Base-by-base conservation (phyloP, 306 rosid genomes). In the Cicer pinnatifidum region DNA sequence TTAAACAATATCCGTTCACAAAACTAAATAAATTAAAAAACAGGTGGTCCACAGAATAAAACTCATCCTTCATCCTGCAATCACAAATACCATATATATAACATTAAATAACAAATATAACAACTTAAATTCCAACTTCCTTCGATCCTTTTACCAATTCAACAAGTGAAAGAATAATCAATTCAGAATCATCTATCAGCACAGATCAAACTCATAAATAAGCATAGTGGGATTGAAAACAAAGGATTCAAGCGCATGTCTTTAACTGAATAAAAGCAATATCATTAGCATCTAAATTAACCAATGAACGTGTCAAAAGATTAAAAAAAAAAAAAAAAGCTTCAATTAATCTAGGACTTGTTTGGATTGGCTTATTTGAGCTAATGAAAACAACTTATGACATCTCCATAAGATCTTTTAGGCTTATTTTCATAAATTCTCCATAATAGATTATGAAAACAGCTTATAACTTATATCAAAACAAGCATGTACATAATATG, bases 11-110 rank as follows among this genome's bases (percentile, higher is more conserved):
- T 46, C 15, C 35, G 20, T 5, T 8, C n/a, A 67, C 41, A 54
- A 75, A 64, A 58, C 15, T 37, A 48, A 12, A 73, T 6, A 44
- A 39, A 69, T 57, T 53, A 16, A 28, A 9, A 79, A 52, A 45
- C 10, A 77, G 20, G 20, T 6, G 51, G 67, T 10, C 16, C 53
- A 50, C 9, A 33, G 67, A 60, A 40, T 17, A 76, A 37, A 73
- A 46, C 17, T 4, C 59, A 81, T 7, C 33, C 23, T 39, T 59
- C 64, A 61, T 62, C 38, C 41, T 12, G 11, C 35, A 59, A 16
- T 2, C 13, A 66, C 50, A 6, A 17, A 11, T 69, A 64, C 50
- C 59, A 78, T 37, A 63, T 47, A 51, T 75, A 67, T 16, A 5
- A 8, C 61, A 54, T 54, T 17, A 15, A 67, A 13, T 19, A 11